phyloP scores from a whole-genome alignment of 2,329 filamentous ascomycete genomes.

The Aspergillus proliferans region DNA sequence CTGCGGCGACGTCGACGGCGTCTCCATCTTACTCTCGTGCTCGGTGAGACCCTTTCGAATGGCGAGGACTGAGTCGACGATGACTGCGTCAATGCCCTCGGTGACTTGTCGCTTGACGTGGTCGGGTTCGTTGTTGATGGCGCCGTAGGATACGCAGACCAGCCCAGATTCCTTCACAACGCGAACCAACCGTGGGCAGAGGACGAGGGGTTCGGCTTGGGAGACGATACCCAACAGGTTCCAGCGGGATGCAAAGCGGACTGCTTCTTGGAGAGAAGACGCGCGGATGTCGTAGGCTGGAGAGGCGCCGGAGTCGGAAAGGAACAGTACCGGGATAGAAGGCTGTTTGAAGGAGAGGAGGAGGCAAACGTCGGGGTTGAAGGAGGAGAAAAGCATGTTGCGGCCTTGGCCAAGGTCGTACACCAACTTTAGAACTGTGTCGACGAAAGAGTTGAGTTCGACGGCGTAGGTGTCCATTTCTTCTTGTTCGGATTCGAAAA shows the following conservation, averaged over 20 bases:
- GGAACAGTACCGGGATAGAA: constrained; percentile 88
- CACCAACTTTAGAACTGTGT: constrained; percentile 82
- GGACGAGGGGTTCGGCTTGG: constrained; percentile 79
- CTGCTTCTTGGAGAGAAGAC: constrained; percentile 86
- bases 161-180: constrained; percentile 92
- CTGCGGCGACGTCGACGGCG: constrained; percentile 18
- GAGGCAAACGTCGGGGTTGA: constrained; percentile 95
- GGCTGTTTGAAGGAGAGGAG: constrained; percentile 95
- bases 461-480: constrained; percentile 96
- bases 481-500: constrained; percentile 88
- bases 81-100: constrained; percentile 94
- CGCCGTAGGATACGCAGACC: constrained; percentile 93
- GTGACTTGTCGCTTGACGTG: constrained; percentile 87
- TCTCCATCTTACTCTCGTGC: constrained; percentile 19
- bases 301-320: constrained; percentile 79
- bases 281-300: constrained; percentile 83
- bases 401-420: constrained; percentile 76
- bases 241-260: constrained; percentile 91
- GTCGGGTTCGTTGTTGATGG: constrained; percentile 75
- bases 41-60: constrained; percentile 82
- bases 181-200: constrained; percentile 78
- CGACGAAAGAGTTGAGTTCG: constrained; percentile 93
- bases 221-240: constrained; percentile 88
- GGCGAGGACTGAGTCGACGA: constrained; percentile 88
- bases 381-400: constrained; percentile 96